Evolutionary conservation across 1,284 basidiomycete genomes (phyloP).

Genomic region (Ustilago nuda): DNA sequence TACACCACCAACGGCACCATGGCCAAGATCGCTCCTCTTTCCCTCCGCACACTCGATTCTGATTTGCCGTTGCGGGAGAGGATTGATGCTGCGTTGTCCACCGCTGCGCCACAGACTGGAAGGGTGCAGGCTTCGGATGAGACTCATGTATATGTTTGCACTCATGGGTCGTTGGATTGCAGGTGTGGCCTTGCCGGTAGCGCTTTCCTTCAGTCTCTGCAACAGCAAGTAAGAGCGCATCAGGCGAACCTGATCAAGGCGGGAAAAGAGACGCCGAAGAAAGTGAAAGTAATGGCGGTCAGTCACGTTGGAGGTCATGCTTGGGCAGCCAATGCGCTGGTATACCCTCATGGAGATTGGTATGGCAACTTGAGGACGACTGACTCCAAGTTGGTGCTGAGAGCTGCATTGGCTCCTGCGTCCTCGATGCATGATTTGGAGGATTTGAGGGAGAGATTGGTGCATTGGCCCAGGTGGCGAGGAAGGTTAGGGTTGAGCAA

Average conservation of each 20-base stretch:
- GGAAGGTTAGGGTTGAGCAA: constrained; percentile 67
- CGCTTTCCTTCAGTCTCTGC: constrained; percentile 60
- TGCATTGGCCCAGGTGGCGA: constrained; percentile 68
- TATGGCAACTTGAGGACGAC: constrained; percentile 63
- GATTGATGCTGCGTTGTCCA: constrained; percentile 38
- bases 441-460: constrained; percentile 54
- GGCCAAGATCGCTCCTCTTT: constrained; percentile 55
- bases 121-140: constrained; percentile 29
- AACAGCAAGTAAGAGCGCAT: constrained; percentile 53
- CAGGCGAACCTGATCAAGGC: constrained; percentile 40
- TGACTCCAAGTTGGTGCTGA: constrained; percentile 53
- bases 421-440: constrained; percentile 63
- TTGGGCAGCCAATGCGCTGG: constrained; percentile 68
- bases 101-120: constrained; percentile 36
- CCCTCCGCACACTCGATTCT: constrained; percentile 54
- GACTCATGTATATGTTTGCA: constrained; percentile 68
- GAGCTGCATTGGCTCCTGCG: constrained; percentile 64
- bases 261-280: constrained; percentile 35
- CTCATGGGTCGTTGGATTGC: constrained; percentile 69
- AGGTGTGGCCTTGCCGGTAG: constrained; percentile 69
- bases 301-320: constrained; percentile 66
- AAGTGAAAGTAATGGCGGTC: constrained; percentile 53
- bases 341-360: constrained; percentile 67
- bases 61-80: constrained; percentile 29
- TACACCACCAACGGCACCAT: constrained; percentile 54